Percentiles rank a stretch among this genome's conserved stretches.
Conservation (phyloP, 2,329 filamentous ascomycete species). For the Venturia oleaginea region DNA sequence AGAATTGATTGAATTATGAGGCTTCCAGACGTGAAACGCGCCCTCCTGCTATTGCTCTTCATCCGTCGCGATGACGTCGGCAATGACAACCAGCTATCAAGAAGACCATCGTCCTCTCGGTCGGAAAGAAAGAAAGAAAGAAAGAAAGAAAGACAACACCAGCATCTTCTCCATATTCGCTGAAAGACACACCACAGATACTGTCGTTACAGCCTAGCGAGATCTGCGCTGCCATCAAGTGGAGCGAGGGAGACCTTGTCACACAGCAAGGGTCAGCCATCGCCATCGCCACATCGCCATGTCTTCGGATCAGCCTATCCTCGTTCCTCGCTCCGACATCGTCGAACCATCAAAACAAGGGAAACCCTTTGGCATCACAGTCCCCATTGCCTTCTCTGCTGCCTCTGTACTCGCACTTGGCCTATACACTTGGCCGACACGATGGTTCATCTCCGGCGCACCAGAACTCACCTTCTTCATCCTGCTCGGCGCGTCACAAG, state of each 20-base stretch:
- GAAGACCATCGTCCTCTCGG: too few species aligned
- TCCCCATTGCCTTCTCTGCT: conserved; percentile 16
- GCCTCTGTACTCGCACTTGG: conserved; percentile 14
- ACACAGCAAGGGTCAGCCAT: too few species aligned
- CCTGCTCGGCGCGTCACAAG: background rate
- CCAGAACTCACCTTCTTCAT: conserved; percentile 17
- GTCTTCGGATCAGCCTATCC: background rate
- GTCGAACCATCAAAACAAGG: background rate
- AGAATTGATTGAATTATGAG: too few species aligned
- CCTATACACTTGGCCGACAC: conserved; percentile 23
- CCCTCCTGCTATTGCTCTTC: too few species aligned
- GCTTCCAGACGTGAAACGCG: too few species aligned
- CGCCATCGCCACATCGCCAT: background rate
- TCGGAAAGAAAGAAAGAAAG: too few species aligned
- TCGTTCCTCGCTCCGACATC: background rate
- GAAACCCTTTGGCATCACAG: background rate
- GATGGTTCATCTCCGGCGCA: conserved; percentile 33
- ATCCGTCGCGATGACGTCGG: background rate
- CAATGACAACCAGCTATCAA: background rate
- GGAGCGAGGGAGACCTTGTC: background rate
- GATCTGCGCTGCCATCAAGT: background rate
- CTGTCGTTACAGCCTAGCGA: background rate
- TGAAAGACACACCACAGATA: too few species aligned
- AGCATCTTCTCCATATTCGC: too few species aligned
- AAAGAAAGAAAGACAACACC: too few species aligned